Evolutionary conservation across 805 yeast genomes (phyloP), one percentile per base, ranked within the genome.

Genomic region (Yarrowia osloensis): DNA sequence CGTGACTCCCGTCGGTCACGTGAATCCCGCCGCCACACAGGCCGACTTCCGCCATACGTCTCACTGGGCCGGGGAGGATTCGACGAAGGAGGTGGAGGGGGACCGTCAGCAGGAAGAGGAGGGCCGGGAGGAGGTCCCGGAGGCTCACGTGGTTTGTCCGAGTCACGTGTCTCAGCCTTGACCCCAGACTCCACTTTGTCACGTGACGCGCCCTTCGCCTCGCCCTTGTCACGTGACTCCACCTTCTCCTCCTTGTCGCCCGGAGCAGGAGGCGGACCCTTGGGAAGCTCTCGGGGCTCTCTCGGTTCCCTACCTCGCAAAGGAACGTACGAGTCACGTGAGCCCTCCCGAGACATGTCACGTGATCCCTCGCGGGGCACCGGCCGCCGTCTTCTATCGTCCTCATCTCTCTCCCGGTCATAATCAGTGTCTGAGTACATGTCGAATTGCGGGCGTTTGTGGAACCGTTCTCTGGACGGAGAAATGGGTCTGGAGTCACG

Each of bases 71-170:
- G 22, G 26, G 62, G 62, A 37, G 62, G 62, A 12, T 54, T 35
- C 2, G 62, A 54, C 9, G 62, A 54, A 4, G 62, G 62, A 9
- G 62, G 62, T n/a, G 62, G 62, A 39, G 62, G 62, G 37, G 62
- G 62, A 11, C 62, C 62, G n/a, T 54, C 46, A 28, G 62, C 46
- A 37, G 62, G 62, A 11, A 54, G 62, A 9, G 62, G 62, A 4
- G 62, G 62, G 17, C 62, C 62, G 1, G 62, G 62, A 11, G 61
- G 61, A 8, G 24, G 24, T 2, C 12, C 35, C 1, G 31, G 21
- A 2, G 31, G 28, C 7, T 54, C 26, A 29, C 22, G 40, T 21
- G 59, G 7, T 12, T 24, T 24, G 13, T 47, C 52, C 5, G 22
- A 11, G 8, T 19, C 54, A 29, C 54, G 54, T 29, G 42, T 15